phyloP scores from a whole-genome alignment of 352 stramenopile genomes.

The Phytophthora sansomeana region DNA sequence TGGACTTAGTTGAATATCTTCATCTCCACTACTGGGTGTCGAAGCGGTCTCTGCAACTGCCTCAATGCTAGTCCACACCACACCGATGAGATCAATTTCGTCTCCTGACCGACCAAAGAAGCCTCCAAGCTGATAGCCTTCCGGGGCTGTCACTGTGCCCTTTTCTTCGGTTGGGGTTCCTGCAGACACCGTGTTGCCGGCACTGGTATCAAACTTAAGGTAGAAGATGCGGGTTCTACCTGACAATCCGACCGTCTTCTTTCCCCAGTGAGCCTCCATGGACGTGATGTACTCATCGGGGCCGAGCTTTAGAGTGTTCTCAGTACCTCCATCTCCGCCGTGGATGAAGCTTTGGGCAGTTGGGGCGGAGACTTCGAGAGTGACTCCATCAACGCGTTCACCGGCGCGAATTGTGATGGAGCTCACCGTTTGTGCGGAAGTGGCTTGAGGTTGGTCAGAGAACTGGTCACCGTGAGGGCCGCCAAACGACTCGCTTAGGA shows the following conservation, averaged over 20 bases:
- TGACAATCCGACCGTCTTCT: conserved; percentile 7
- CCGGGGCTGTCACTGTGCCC: conserved; percentile 16
- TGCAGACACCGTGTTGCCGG: conserved; percentile 17
- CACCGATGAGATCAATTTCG: conserved; percentile 23
- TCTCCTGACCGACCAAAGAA: conserved; percentile 28
- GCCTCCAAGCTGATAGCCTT: conserved; percentile 28
- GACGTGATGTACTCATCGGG: conserved; percentile 15
- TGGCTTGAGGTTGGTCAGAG: conserved; percentile 14
- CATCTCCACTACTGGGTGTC: conserved; percentile 2
- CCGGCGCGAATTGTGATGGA: conserved; percentile 18
- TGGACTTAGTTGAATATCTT: conserved; percentile 14
- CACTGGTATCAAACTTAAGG: conserved; percentile 23
- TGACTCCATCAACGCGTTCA: conserved; percentile 16
- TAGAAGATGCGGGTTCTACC: conserved; percentile 24
- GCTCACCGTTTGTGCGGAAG: conserved; percentile 12
- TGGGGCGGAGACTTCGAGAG: conserved; percentile 9
- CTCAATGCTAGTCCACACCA: conserved; percentile 24
- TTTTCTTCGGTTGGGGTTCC: conserved; percentile 25
- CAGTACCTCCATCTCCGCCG: conserved; percentile 15
- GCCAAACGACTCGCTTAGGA: conserved; percentile 19
- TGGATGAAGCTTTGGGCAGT: conserved; percentile 16
- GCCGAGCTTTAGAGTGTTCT: conserved; percentile 18
- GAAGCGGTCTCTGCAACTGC: conserved; percentile 11
- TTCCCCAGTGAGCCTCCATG: conserved; percentile 26
- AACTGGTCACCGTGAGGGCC: conserved; percentile 22